Evolutionary conservation across 495 filamentous ascomycete species (phyloP), one percentile per base, ranked within the genome.

Genomic region (Hapsidospora chrysogenum): DNA sequence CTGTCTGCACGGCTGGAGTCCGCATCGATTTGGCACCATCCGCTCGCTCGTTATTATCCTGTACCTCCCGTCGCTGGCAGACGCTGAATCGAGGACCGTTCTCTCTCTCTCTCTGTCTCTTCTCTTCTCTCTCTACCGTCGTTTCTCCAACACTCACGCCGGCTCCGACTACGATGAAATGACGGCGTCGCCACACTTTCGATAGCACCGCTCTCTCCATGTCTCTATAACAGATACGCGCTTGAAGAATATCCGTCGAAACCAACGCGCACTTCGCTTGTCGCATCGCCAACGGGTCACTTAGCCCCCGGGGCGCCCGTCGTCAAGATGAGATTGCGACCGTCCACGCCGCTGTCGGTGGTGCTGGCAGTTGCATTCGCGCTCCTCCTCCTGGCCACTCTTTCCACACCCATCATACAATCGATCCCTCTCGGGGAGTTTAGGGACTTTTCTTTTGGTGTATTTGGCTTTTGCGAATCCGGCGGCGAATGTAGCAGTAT

Each of bases 401-500:
- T 97, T 15, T 92, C 85, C n/a, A 86, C 85, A 0, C 89, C 89
- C 9, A 82, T 97, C 42, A 74, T 97, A 50, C 78, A 78, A 45
- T 66, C 60, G 9, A 86, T 97, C 21, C 83, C 84, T 1, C 63
- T 97, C 7, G 85, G 78, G 13, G 76, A 70, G 9, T 89, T 72
- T 48, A 49, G 74, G 14, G 74, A 76, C 39, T 69, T 82, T 43
- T 74, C 78, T 36, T 92, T 94, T 57, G 89, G 89, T 5, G 89
- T 96, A 9, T 89, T 95, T 61, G 89, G 89, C 9, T 93, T 74
- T 46, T 97, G 89, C 57, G 62, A 74, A 35, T 54, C 49, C 5
- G 50, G 49, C 18, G 32, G 30, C 19, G 19, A 5, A 11, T 96
- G 89, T 50, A 82, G 68, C 41, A 59, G 59, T n/a, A 72, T 85